phyloP scores from a whole-genome alignment of 148 eudicot species.

The Silene uniflora region DNA sequence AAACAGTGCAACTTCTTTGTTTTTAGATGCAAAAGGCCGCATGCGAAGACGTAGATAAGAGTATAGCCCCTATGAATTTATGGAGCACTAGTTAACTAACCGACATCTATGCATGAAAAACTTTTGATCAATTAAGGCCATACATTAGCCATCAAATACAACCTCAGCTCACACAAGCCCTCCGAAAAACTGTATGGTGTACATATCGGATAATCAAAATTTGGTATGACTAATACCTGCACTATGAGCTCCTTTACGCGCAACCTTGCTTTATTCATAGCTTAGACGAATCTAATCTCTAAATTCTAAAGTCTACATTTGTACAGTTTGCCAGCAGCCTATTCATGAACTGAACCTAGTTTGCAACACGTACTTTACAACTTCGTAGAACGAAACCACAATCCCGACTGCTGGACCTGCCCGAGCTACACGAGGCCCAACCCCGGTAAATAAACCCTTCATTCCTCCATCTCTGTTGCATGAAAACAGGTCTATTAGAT shows the following conservation, averaged over 20 bases:
- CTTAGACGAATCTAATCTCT: slow-evolving; percentile 7
- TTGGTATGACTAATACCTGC: background rate
- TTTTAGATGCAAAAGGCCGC: too few relatives aligned
- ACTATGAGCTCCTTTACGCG: background rate
- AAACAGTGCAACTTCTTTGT: too few relatives aligned
- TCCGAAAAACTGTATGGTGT: slow-evolving; percentile 17
- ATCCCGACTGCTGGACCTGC: slow-evolving; percentile 98
- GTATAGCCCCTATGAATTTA: too few relatives aligned
- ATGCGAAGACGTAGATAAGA: too few relatives aligned
- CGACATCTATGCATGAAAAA: too few relatives aligned
- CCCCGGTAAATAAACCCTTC: slow-evolving; percentile 86
- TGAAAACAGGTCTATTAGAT: background rate
- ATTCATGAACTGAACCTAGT: slow-evolving; percentile 38
- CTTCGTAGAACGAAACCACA: slow-evolving; percentile 91
- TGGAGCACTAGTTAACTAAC: too few relatives aligned
- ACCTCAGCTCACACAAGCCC: slow-evolving; percentile 1
- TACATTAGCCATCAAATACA: background rate
- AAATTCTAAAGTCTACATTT: background rate
- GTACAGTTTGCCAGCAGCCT: background rate
- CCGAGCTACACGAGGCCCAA: slow-evolving; percentile 88
- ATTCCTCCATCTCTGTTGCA: slow-evolving; percentile 68
- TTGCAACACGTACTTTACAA: slow-evolving; percentile 69
- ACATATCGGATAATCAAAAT: background rate
- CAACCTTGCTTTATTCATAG: slow-evolving; percentile 12
- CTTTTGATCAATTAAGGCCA: too few relatives aligned